These are phyloP conservation scores for Allium sativum DNA, from an alignment of 106 monocot species.

Conservation along the genomic window DNA sequence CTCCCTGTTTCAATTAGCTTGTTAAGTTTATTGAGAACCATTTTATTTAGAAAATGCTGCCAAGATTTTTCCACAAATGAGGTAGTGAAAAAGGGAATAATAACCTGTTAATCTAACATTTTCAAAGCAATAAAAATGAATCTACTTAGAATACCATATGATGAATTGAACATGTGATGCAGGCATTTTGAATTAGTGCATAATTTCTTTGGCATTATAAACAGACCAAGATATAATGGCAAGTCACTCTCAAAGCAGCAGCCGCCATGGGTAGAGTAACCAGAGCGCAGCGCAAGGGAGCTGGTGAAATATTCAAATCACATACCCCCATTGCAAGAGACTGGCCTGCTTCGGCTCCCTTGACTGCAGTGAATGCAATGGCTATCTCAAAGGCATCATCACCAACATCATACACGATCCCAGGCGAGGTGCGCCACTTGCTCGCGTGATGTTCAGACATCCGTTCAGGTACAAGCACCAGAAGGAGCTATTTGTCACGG, in stretches of 20 bases:
- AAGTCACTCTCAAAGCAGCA: background rate
- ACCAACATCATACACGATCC: constrained; percentile 58
- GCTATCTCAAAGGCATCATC: constrained; percentile 42
- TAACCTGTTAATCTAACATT: no score
- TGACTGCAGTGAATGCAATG: constrained; percentile 59
- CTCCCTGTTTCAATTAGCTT: no score
- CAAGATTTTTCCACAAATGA: no score
- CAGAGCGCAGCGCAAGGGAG: constrained; percentile 48
- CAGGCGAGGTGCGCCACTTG: constrained; percentile 35
- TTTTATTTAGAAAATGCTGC: no score
- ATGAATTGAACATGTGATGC: no score
- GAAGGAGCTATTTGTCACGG: constrained; percentile 49
- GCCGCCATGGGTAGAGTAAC: constrained; percentile 48
- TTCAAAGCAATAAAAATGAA: no score
- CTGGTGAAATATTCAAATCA: constrained; percentile 30
- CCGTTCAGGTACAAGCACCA: constrained; percentile 53
- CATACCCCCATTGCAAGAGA: constrained; percentile 40
- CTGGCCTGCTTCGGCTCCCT: constrained; percentile 37
- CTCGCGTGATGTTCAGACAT: constrained; percentile 30
- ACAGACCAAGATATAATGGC: no score
- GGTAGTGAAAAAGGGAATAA: no score
- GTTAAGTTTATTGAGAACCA: no score
- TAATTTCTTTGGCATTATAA: no score
- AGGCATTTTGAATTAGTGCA: no score
- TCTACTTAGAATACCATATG: no score